Base-by-base conservation (phyloP, 2,329 filamentous ascomycete genomes). In the Aspergillus quadricinctus region DNA sequence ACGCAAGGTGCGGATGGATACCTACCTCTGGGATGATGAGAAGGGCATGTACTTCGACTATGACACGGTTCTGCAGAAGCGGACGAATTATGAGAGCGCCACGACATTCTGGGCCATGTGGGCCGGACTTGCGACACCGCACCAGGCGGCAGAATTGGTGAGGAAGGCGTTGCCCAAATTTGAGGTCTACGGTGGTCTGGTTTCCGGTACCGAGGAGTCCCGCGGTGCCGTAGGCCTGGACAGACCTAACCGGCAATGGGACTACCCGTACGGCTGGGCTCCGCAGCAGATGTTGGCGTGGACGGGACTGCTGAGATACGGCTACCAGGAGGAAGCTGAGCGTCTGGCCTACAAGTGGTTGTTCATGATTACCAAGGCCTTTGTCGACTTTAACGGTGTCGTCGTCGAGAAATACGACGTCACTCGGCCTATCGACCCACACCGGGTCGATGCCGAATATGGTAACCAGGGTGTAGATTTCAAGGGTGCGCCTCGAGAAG, bases 381-480 rank as follows among this genome's bases (percentile, higher is more conserved):
- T 97, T 77, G 92, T 97, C 58, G 93, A 99, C 73, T 97, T 93
- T 80, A 97, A 97, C 70, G 94, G 94, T 41, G 92, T 97, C 8
- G 93, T 99, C 1, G 94, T 97, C 5, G 94, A 99, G 77, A 99
- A 99, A 78, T 99, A 99, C 78, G 90, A 99, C 75, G 94, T 99
- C 58, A 97, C 93, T 21, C 81, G 90, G 55, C 87, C 89, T 4
- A 86, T 92, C 55, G 92, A 96, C 68, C 92, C 94, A 40, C 94
- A 97, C 76, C 88, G 89, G 60, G 94, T 97, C 11, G 91, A 95
- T 73, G 94, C 93, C 57, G 94, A 99, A 76, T 99, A 99, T 70
- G 94, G 94, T 6, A 99, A 99, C 74, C 94, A 99, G 74, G 94
- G 94, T 2, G 80, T 89, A 50, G 90, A 97, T 71, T 97, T 97